Evolutionary conservation across 495 filamentous ascomycete genomes (phyloP).

Genomic region (Hypoxylon perforatum): DNA sequence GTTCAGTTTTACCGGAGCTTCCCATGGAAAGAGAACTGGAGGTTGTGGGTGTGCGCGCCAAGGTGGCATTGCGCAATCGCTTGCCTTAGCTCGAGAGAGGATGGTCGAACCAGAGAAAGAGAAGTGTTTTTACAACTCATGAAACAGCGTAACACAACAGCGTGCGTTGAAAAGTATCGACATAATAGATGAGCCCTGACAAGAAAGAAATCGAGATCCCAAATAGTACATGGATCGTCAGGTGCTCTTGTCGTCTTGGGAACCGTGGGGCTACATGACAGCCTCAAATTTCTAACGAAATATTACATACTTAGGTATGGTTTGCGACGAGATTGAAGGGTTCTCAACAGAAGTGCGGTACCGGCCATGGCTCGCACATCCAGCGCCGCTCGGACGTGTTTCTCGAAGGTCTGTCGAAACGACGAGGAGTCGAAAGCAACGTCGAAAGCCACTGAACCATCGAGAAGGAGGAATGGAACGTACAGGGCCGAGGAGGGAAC

Average conservation of each 20-base stretch:
- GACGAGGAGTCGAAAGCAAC: conserved; percentile 32
- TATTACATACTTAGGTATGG: too few species aligned
- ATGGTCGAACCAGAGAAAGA: too few species aligned
- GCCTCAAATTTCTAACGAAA: too few species aligned
- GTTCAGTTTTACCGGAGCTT: not conserved
- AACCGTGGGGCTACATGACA: conserved; percentile 17
- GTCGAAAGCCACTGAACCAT: conserved; percentile 13
- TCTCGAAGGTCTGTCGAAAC: conserved; percentile 41
- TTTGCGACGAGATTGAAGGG: conserved; percentile 35
- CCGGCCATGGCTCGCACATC: conserved; percentile 5
- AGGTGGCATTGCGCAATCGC: conserved; percentile 1
- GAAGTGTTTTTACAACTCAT: not conserved
- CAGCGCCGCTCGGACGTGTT: conserved; percentile 20
- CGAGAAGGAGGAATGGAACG: conserved; percentile 16
- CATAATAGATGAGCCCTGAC: not conserved
- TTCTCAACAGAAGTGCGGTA: conserved; percentile 6
- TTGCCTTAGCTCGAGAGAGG: not conserved
- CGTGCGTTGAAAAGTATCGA: too few species aligned
- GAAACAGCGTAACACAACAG: too few species aligned
- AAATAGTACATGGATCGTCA: conserved; percentile 1
- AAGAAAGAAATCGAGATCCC: not conserved
- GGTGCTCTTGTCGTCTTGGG: conserved; percentile 19
- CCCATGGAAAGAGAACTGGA: not conserved
- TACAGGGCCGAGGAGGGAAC: conserved; percentile 22
- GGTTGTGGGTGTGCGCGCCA: not conserved